Evolutionary conservation across 2,329 filamentous ascomycete species (phyloP).

Genomic region (Aspergillus neotritici): DNA sequence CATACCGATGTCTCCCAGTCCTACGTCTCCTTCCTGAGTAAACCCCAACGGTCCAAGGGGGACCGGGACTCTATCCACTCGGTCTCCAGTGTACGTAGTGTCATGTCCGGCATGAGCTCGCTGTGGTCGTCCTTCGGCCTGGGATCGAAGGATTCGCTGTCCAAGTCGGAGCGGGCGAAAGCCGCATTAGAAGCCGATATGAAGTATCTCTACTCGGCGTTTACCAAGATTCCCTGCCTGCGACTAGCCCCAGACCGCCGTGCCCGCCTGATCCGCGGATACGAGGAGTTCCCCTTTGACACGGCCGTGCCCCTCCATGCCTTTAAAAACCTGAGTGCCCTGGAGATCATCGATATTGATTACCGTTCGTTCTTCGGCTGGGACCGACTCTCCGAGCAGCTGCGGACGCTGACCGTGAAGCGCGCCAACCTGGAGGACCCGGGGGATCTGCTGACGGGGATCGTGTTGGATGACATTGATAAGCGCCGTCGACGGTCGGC

Average conservation of each 20-base stretch:
- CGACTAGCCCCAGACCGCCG: conserved; percentile 88
- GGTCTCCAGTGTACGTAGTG: conserved; percentile 91
- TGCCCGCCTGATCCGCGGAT: conserved; percentile 81
- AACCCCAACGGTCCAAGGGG: conserved; percentile 72
- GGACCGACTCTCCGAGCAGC: conserved; percentile 87
- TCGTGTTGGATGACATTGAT: conserved; percentile 95
- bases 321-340: conserved; percentile 91
- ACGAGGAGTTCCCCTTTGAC: conserved; percentile 97
- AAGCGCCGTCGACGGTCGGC: conserved; percentile 81
- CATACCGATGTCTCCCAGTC: conserved; percentile 79
- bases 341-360: conserved; percentile 93
- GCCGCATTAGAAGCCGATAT: conserved; percentile 77
- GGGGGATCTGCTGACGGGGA: conserved; percentile 81
- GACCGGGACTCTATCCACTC: conserved; percentile 91
- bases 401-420: conserved; percentile 83
- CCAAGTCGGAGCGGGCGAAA: conserved; percentile 85
- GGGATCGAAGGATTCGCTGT: conserved; percentile 68
- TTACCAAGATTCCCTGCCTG: conserved; percentile 94
- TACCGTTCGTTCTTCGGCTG: conserved; percentile 96
- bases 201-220: conserved; percentile 95
- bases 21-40: conserved; percentile 91
- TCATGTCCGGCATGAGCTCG: conserved; percentile 94
- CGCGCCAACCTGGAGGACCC: conserved; percentile 84
- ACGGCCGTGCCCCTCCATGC: conserved; percentile 92
- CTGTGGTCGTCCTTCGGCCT: conserved; percentile 87